Evolutionary conservation across 805 yeast species (phyloP).

Genomic region (Saccharomycopsis fibuligera): DNA sequence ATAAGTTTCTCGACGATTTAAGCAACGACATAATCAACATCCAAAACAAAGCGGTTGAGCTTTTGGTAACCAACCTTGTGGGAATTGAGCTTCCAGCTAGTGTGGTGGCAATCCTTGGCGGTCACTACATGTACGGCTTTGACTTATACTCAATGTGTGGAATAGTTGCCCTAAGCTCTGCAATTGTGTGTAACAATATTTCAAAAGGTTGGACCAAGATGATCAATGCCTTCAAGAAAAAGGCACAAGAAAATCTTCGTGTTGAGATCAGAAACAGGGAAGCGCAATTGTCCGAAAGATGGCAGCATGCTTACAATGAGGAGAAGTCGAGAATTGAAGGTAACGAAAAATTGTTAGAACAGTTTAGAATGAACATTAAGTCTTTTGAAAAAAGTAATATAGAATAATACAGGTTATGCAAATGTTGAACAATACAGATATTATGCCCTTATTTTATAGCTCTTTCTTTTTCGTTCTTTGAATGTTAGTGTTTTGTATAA

Average conservation of each 20-base stretch:
- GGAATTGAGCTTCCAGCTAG: slow-evolving; percentile 19
- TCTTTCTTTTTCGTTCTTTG: background rate
- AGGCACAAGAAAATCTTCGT: slow-evolving; percentile 2
- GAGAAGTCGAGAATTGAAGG: background rate
- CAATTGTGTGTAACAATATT: slow-evolving; percentile 16
- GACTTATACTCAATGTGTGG: slow-evolving; percentile 14
- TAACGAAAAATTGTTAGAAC: background rate
- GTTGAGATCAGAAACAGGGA: slow-evolving; percentile 8
- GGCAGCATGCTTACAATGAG: slow-evolving; percentile 1
- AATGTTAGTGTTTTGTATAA: background rate
- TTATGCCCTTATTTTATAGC: background rate
- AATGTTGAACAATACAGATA: background rate
- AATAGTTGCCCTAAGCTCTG: slow-evolving; percentile 11
- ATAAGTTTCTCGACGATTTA: background rate
- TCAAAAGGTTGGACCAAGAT: slow-evolving; percentile 8
- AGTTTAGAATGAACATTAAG: slow-evolving; percentile 11
- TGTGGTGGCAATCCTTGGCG: slow-evolving; percentile 11
- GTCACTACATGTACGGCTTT: slow-evolving; percentile 16
- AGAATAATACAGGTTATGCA: too few relatives aligned
- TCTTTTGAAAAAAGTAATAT: background rate
- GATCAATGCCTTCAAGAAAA: slow-evolving; percentile 11
- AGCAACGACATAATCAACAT: slow-evolving; percentile 8
- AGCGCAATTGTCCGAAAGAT: slow-evolving; percentile 2
- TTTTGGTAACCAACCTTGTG: slow-evolving; percentile 13
- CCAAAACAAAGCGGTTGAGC: slow-evolving; percentile 9